Evolutionary conservation across 2,329 filamentous ascomycete species (phyloP).

Genomic region (Cladophialophora bantiana): DNA sequence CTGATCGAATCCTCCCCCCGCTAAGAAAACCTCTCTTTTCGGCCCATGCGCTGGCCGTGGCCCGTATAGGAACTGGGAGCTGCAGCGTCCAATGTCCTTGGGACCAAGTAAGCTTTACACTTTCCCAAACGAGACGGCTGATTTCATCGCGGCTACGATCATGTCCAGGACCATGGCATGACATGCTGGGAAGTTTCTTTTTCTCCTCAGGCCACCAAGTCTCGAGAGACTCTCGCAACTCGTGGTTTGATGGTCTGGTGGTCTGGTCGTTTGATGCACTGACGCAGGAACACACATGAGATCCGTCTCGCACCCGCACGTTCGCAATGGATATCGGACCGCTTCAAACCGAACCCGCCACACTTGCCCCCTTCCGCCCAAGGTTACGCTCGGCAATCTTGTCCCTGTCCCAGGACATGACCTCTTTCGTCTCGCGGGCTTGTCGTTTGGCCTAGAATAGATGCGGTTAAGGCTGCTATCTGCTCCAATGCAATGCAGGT

Average conservation of each 20-base stretch:
- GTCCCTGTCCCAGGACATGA: background rate
- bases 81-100: background rate
- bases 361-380: conserved; percentile 6
- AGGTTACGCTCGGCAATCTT: conserved; percentile 21
- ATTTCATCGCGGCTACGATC: background rate
- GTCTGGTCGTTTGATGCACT: background rate
- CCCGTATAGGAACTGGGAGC: background rate
- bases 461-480: background rate
- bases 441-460: background rate
- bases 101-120: conserved; percentile 3
- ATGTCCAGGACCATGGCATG: background rate
- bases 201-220: background rate
- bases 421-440: background rate
- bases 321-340: background rate
- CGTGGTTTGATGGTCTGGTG: no score
- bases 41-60: background rate
- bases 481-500: conserved; percentile 8
- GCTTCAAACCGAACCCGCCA: background rate
- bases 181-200: background rate
- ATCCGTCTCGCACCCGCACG: background rate
- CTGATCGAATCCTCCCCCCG: background rate
- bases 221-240: background rate
- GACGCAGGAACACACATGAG: conserved; percentile 4
- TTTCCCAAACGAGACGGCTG: background rate
- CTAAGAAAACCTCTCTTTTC: background rate